Evolutionary conservation across 148 eudicot species (phyloP), one percentile per base, ranked within the genome.

Genomic region (Pouteria glomerata): DNA sequence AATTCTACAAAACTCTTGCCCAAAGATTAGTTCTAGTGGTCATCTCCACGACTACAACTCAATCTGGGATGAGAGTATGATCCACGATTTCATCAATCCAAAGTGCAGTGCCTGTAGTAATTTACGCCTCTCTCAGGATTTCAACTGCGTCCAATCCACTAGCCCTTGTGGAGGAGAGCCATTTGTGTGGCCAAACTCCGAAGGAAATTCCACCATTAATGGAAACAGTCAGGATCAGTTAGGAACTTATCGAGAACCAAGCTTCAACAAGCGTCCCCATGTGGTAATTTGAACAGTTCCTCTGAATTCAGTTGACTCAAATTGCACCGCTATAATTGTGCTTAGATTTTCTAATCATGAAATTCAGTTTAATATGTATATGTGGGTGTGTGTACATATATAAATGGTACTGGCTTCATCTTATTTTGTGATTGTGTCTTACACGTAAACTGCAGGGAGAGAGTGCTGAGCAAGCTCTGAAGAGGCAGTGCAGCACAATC

Each of bases 401-500:
- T n/a, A n/a, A n/a, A n/a, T n/a, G n/a, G n/a, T n/a, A n/a, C n/a
- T n/a, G n/a, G n/a, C n/a, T n/a, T n/a, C n/a, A n/a, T n/a, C n/a
- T n/a, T n/a, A 21, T 15, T 64, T 45, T 16, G 51, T 56, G 10
- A 18, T 35, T n/a, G 42, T n/a, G n/a, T n/a, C n/a, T n/a, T n/a
- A n/a, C n/a, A n/a, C n/a, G 37, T 74, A 69, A 73, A 74, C n/a
- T n/a, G n/a, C 83, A 89, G 84, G 97, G 82, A 44, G 94, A 90
- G 68, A 88, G 72, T 74, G 76, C 66, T 78, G n/a, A n/a, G n/a
- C 90, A 87, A 77, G 76, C 81, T 51, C 37, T 73, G 19, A 95
- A 95, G 86, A 95, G 86, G 84, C 94, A 88, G 45, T 95, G 99
- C 84, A 83, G 75, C 41, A 64, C 56, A 82, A 83, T 76, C 35